Percentiles rank a stretch among this genome's conserved stretches.
Evolutionary conservation across 805 yeast species (phyloP).

Genomic region (Kodamaea kaohsiungensis): DNA sequence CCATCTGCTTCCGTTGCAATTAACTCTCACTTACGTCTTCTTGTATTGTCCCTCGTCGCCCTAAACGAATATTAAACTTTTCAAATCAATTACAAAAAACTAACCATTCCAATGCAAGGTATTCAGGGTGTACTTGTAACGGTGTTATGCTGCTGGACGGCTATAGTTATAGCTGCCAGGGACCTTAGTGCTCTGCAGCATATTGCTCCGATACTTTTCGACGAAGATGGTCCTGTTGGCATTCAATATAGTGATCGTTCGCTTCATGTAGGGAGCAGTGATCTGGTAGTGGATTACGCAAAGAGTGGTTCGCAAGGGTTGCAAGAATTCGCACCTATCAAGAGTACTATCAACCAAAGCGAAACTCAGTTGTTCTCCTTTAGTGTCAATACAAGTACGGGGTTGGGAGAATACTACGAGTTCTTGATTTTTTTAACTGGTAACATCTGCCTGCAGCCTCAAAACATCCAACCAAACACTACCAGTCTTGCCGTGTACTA

Average conservation of each 20-base stretch:
- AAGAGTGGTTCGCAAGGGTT: conserved; percentile 24
- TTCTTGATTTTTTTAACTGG: conserved; percentile 52
- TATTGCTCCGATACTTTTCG: neutral
- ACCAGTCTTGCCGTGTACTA: conserved; percentile 38
- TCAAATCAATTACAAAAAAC: neutral
- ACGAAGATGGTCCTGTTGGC: neutral
- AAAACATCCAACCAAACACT: conserved; percentile 20
- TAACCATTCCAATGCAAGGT: neutral
- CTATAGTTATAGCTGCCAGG: neutral
- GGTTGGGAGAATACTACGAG: conserved; percentile 48
- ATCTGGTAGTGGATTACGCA: neutral
- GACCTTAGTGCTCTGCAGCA: neutral
- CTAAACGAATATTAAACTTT: neutral
- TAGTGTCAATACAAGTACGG: conserved; percentile 44
- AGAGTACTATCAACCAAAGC: conserved; percentile 35
- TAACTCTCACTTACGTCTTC: too few species aligned
- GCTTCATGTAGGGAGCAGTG: neutral
- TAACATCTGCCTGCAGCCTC: conserved; percentile 42
- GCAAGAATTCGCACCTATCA: conserved; percentile 39
- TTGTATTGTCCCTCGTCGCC: neutral
- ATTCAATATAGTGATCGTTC: neutral
- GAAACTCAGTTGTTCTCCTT: conserved; percentile 45
- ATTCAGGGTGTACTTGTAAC: neutral
- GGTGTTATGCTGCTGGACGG: neutral
- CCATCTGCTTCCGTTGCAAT: neutral